Evolutionary conservation across 768 basidiomycete genomes (phyloP).

Genomic region (Podaxis rugospora): DNA sequence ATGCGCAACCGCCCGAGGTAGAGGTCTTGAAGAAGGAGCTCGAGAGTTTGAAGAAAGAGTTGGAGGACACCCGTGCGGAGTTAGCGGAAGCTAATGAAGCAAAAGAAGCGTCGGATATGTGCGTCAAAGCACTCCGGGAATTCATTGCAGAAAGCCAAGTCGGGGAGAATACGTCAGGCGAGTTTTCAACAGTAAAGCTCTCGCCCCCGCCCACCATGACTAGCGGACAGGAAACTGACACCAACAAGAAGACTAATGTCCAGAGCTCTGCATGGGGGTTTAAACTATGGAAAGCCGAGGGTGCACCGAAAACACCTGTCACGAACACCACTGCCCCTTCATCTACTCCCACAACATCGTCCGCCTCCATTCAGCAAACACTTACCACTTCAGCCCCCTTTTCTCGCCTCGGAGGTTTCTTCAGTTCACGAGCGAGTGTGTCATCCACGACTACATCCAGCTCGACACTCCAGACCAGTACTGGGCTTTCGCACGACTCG

Average conservation of each 20-base stretch:
- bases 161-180: slow-evolving; percentile 29
- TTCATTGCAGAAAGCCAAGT: slow-evolving; percentile 77
- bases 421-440: slow-evolving; percentile 51
- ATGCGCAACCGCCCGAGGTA: slow-evolving; percentile 50
- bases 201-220: slow-evolving; percentile 38
- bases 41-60: slow-evolving; percentile 58
- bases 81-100: slow-evolving; percentile 79
- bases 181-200: slow-evolving; percentile 27
- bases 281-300: slow-evolving; percentile 51
- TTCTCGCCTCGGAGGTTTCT: slow-evolving; percentile 66
- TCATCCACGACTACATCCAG: slow-evolving; percentile 34
- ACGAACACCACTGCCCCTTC: slow-evolving; percentile 25
- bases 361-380: slow-evolving; percentile 5
- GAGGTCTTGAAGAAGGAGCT: slow-evolving; percentile 51
- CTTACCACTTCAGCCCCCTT: slow-evolving; percentile 37
- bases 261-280: slow-evolving; percentile 56
- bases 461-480: slow-evolving; percentile 20
- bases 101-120: slow-evolving; percentile 80
- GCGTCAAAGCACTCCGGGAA: slow-evolving; percentile 75
- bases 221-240: slow-evolving; percentile 31
- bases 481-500: slow-evolving; percentile 15
- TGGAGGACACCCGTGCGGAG: slow-evolving; percentile 10
- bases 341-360: slow-evolving; percentile 17
- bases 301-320: slow-evolving; percentile 21
- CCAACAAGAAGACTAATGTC: slow-evolving; percentile 25